Percentiles rank a stretch among this genome's conserved stretches.
Conservation (phyloP, 2,329 filamentous ascomycete genomes). For the Cryphonectria parasitica region DNA sequence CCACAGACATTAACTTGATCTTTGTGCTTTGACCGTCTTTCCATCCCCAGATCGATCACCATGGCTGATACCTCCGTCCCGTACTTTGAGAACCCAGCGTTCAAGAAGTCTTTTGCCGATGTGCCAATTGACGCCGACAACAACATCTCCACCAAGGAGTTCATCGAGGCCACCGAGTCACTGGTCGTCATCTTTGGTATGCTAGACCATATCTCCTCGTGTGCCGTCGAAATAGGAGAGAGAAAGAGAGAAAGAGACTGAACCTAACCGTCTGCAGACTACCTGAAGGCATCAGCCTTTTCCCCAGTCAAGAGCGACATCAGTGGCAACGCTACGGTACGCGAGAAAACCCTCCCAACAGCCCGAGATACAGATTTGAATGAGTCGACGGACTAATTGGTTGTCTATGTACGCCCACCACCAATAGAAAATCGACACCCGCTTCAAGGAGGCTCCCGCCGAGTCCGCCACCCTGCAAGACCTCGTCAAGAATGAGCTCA, state of each 20-base stretch:
- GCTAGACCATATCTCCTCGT: constrained; percentile 28
- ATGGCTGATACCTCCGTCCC: constrained; percentile 51
- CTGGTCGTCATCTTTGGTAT: constrained; percentile 83
- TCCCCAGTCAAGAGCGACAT: constrained; percentile 90
- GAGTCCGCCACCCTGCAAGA: constrained; percentile 85
- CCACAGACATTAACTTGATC: background rate
- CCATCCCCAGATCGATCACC: constrained; percentile 4
- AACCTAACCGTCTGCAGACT: constrained; percentile 49
- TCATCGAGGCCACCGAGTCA: constrained; percentile 88
- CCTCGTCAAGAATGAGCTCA: constrained; percentile 84
- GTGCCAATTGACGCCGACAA: constrained; percentile 77
- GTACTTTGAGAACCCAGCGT: constrained; percentile 72
- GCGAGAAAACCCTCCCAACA: constrained; percentile 28
- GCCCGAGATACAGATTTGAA: background rate
- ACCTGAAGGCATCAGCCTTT: constrained; percentile 75
- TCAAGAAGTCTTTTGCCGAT: constrained; percentile 81
- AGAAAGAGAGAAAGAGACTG: constrained; percentile 27
- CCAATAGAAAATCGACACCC: constrained; percentile 81
- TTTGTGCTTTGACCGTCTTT: background rate
- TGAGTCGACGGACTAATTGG: constrained; percentile 1
- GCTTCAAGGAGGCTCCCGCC: constrained; percentile 75
- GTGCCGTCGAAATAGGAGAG: background rate
- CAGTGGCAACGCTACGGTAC: constrained; percentile 85
- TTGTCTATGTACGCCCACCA: too few relatives aligned
- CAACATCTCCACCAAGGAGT: constrained; percentile 80